Evolutionary conservation across 495 filamentous ascomycete genomes (phyloP), one percentile per base, ranked within the genome.

Genomic region (Letharia lupina): DNA sequence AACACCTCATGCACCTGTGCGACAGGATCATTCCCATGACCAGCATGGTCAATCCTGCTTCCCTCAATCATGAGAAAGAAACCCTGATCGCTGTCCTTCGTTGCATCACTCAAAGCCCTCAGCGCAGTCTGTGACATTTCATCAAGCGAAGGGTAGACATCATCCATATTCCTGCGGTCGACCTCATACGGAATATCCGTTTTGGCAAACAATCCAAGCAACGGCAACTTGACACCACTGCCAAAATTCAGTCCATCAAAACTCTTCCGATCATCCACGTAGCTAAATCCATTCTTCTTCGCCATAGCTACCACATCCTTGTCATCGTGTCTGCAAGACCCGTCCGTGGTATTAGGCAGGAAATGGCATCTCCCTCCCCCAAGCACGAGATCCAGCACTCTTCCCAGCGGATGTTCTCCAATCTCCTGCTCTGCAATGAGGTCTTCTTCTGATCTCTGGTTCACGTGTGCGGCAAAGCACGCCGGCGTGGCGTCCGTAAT

Each of bases 21-120:
- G 15, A 89, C 93, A 2, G 94, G 94, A 73, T 98, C 94, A 70
- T 98, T 98, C 62, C 84, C 86, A 71, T 98, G 94, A 16, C 92
- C 95, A 4, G 94, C 93, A 74, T 98, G 95, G 69, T 98, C 94
- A 69, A 98, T 98, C 42, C 95, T 82, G 69, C 89, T 93, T 8
- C 94, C 94, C 75, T 98, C 94, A 66, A 98, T 93, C 93, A 98
- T 95, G 65, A 98, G 75, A 79, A 98, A 98, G 81, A 98, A 98
- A 2, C 94, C 94, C 75, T 96, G 84, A 35, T 97, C 91, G 63
- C 84, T 90, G 71, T 91, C 83, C 72, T 84, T 80, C 0, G 95
- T 98, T 0, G 93, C 95, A n/a, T 86, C 84, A 66, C 86, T 86
- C 20, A 98, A 82, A 3, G 88, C 87, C 40, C 77, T 84, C 66